phyloP scores from a whole-genome alignment of 768 basidiomycete species.

The Hemileccinum impolitum region DNA sequence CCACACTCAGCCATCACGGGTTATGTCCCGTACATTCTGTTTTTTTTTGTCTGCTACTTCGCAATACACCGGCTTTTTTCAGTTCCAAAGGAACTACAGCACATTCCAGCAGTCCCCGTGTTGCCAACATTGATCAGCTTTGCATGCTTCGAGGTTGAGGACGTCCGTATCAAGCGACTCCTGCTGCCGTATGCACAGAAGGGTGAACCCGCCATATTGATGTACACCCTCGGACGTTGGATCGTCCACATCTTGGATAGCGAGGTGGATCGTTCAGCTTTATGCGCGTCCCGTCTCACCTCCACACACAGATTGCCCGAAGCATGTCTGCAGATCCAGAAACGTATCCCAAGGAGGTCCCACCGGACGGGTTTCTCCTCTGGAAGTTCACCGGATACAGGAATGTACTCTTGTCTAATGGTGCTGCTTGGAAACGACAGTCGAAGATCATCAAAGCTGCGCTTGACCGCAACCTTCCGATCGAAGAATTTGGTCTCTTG shows the following conservation, averaged over 20 bases:
- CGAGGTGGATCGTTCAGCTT: neutral
- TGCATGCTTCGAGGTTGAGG: neutral
- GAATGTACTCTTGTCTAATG: neutral
- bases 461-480: neutral
- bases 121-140: conserved; percentile 10
- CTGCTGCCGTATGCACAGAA: neutral
- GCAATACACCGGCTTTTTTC: neutral
- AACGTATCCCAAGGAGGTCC: neutral
- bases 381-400: neutral
- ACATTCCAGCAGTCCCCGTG: neutral
- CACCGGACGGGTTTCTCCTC: neutral
- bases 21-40: neutral
- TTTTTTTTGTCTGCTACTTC: neutral
- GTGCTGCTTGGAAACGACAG: neutral
- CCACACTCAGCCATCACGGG: no score
- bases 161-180: neutral
- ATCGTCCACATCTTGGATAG: neutral
- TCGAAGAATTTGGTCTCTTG: neutral
- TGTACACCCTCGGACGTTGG: neutral
- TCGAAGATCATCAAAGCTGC: conserved; percentile 1
- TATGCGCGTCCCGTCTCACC: neutral
- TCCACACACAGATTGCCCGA: neutral
- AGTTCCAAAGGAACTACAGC: neutral
- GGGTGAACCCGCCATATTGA: neutral
- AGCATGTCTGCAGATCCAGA: neutral